Evolutionary conservation across 2,329 filamentous ascomycete species (phyloP), one percentile per base, ranked within the genome.

Genomic region (Penicillium nordicum): DNA sequence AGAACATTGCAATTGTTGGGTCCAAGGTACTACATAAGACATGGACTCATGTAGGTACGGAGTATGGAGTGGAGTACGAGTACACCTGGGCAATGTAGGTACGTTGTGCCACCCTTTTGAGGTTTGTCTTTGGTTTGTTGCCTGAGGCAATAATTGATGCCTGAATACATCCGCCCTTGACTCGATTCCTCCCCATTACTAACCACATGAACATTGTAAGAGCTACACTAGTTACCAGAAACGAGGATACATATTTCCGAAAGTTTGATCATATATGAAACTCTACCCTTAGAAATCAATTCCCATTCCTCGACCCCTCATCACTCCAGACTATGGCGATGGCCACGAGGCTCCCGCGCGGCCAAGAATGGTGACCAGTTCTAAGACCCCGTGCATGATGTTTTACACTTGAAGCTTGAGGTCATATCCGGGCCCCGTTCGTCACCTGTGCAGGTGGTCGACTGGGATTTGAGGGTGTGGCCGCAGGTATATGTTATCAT

Each of bases 1-100:
- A 47, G 57, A 61, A 61, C 60, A 57, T 59, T 50, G 46, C 30
- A n/a, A 51, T 50, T 46, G 44, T 36, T 21, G 12, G 40, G 23
- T 29, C 41, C 40, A 47, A n/a, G 40, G 60, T 61, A 45, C 11
- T 11, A 32, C 30, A 12, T 5, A 43, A 23, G 14, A 32, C 16
- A 30, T 25, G 10, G 45, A 21, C 27, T 37, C 38, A 37, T 27
- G 43, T 41, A 56, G 30, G 30, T 21, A 21, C 21, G 21, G 21
- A 21, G 21, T 18, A 18, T 18, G 18, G 18, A 18, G 18, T 2
- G 18, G 18, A 18, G 18, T 18, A 18, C 18, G 18, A 18, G 18
- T 32, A 30, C 29, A 30, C 29, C 29, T 12, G 29, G 29, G 29
- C 11, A 30, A 30, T 30, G 53, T 30, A 12, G 29, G 55, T 50